These are phyloP conservation scores for Paramecium octaurelia DNA, from an alignment of 73 alveolate species.

Conservation along the genomic window DNA sequence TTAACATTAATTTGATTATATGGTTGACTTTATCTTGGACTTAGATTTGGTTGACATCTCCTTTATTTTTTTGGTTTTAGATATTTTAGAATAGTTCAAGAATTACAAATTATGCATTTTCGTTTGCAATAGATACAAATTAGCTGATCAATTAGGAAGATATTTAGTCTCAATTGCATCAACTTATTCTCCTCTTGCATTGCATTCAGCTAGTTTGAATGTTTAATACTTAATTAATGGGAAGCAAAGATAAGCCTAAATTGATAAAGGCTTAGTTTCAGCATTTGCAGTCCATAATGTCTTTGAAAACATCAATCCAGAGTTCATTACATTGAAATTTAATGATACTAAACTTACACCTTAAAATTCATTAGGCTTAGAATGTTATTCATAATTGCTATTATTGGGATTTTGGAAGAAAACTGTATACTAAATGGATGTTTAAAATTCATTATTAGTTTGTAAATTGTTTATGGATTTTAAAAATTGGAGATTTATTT, in stretches of 20 bases:
- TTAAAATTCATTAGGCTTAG: slow-evolving; percentile 44
- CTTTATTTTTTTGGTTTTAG: slow-evolving; percentile 75
- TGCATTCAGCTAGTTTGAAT: slow-evolving; percentile 49
- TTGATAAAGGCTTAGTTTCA: slow-evolving; percentile 72
- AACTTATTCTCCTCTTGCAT: slow-evolving; percentile 75
- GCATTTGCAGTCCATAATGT: slow-evolving; percentile 85
- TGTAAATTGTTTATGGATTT: slow-evolving; percentile 50
- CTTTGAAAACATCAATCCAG: slow-evolving; percentile 76
- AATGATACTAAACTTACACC: neutral
- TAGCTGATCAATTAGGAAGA: slow-evolving; percentile 79
- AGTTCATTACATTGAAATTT: slow-evolving; percentile 57
- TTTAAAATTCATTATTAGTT: slow-evolving; percentile 34
- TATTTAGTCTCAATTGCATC: slow-evolving; percentile 74
- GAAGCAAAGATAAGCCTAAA: slow-evolving; percentile 53
- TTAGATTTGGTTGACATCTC: slow-evolving; percentile 78
- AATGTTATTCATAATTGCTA: slow-evolving; percentile 42
- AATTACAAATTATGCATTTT: slow-evolving; percentile 80
- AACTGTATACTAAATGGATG: slow-evolving; percentile 51
- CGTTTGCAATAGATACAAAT: slow-evolving; percentile 85
- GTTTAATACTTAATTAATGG: neutral
- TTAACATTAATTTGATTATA: slow-evolving; percentile 51
- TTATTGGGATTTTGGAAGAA: slow-evolving; percentile 65
- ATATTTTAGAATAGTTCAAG: slow-evolving; percentile 83
- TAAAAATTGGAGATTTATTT: slow-evolving; percentile 27
- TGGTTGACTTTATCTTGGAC: slow-evolving; percentile 71